Evolutionary conservation across 805 yeast species (phyloP), one percentile per base, ranked within the genome.

Genomic region (Saccharomyces jurei): DNA sequence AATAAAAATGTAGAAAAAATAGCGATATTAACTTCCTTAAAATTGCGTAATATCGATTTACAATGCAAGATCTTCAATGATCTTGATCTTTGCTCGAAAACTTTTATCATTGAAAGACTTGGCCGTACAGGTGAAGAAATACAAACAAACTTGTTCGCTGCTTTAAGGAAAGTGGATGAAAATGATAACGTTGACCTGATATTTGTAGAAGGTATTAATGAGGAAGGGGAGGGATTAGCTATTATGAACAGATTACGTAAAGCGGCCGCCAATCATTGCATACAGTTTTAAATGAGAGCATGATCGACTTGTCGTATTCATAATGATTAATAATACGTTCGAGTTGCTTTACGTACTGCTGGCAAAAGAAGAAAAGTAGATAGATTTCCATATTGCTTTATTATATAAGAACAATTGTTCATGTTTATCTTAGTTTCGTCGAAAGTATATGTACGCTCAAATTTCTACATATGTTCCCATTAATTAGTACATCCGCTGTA

Each of bases 201-300:
- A 9, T 75, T 94, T 50, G 90, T 91, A 0, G 97, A 91, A 68
- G 96, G 96, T 0, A 81, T 90, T 6, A 81, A 75, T 28, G 90
- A 87, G 59, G 71, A 75, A 0, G 78, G 85, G 52, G 94, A 90
- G 65, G 99, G 99, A 0, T 75, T 91, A 54, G 99, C 99, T 0
- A 86, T 94, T 41, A 92, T 94, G 97, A 94, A 94, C 68, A 74
- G 99, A 61, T 74, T 92, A 31, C 76, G 79, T 36, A 91, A 91
- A 68, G 97, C 97, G 3, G 95, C 97, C 0, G 71, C 80, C 5
- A 79, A 77, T 51, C 74, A 74, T 13, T 67, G 54, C 14, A 48
- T 60, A 46, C 44, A 51, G 10, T 60, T 60, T 51, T 63, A 56
- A 36, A 36, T 36, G 8, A 17, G 8, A 21, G 8, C 9, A 17